Evolutionary conservation across 108 stramenopile genomes (phyloP), one percentile per base, ranked within the genome.

Genomic region (Discostella stelligeroides): DNA sequence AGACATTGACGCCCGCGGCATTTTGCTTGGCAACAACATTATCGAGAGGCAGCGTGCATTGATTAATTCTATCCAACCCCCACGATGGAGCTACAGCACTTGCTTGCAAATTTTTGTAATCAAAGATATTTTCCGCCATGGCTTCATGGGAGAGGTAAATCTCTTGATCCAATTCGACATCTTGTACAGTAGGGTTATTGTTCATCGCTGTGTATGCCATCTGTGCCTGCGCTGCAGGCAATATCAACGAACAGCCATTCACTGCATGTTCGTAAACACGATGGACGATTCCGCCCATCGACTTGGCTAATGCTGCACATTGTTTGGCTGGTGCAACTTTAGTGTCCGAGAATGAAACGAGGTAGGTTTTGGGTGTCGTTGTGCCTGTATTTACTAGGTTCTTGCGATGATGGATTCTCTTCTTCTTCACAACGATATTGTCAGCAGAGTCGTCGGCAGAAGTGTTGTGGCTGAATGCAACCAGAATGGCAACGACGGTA

Each of bases 81-180:
- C 48, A 49, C 7, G 4, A 18, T 18, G 48, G 9, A 18, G 1
- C 17, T 6, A 49, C 6, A 4, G 4, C 17, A 23, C 48, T 18
- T 18, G 48, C 23, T 49, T 49, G 48, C 4, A 49, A 0, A 6
- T 49, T 23, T 49, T 18, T 7, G 48, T 18, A 49, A 23, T 49
- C 48, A 7, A 49, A 49, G 48, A 49, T 49, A 23, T 49, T 49
- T 23, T 49, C 48, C 48, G 20, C 48, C 48, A 18, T 23, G 48
- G 20, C 48, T 18, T 49, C 48, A n/a, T n/a, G n/a, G 48, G 23
- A 49, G 48, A 23, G 21, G 13, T 18, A 49, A 23, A 49, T 23
- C 48, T 0, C 23, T 18, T 23, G 20, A 23, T 49, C 48, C 48
- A 23, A 4, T 23, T 49, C 48, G 48, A 49, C 1, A 2, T 7